Evolutionary conservation across 441 rosid genomes (phyloP).

Genomic region (Gossypium trilobum): DNA sequence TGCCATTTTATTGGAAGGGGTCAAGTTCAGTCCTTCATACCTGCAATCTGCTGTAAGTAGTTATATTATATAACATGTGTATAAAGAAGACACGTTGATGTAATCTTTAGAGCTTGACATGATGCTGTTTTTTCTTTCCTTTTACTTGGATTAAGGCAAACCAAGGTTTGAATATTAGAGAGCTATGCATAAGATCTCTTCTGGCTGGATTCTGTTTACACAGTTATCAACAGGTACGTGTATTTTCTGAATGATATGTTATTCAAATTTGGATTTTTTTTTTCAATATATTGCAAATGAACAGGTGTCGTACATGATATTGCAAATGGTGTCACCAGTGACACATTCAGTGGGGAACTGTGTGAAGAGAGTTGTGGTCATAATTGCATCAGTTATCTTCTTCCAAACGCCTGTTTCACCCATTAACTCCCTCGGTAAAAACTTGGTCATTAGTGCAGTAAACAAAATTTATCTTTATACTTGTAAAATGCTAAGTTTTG

Average conservation of each 20-base stretch:
- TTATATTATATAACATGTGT: neutral
- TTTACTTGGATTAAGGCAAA: conserved; percentile 33
- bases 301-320: conserved; percentile 52
- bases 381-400: conserved; percentile 43
- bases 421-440: conserved; percentile 37
- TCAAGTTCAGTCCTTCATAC: conserved; percentile 16
- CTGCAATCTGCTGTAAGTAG: conserved; percentile 45
- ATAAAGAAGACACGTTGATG: neutral
- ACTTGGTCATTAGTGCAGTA: neutral
- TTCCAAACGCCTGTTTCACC: conserved; percentile 45
- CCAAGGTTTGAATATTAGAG: conserved; percentile 33
- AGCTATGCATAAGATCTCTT: conserved; percentile 38
- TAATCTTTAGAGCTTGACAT: neutral
- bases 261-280: neutral
- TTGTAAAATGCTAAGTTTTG: neutral
- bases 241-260: neutral
- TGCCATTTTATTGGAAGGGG: conserved; percentile 17
- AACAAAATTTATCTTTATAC: neutral
- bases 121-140: neutral
- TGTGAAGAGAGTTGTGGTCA: conserved; percentile 56
- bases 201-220: conserved; percentile 57
- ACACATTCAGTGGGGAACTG: conserved; percentile 61
- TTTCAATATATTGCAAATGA: neutral
- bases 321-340: conserved; percentile 56
- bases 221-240: conserved; percentile 49